Conservation (phyloP, 176 grass and related monocot species). For the Zizania latifolia region DNA sequence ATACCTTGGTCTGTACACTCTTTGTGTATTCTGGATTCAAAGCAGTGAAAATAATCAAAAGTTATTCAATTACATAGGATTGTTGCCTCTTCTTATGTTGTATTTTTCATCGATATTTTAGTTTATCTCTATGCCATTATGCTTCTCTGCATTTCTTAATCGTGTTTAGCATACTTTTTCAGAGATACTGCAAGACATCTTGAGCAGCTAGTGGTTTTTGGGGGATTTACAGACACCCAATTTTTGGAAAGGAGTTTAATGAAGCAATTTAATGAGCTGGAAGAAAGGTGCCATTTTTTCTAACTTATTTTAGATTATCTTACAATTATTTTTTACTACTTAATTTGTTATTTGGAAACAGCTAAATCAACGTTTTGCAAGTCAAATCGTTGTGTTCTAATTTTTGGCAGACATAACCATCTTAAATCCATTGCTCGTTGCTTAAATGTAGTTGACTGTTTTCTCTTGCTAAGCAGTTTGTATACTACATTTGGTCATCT, state of each 20-base stretch:
- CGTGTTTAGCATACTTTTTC: conserved; percentile 23
- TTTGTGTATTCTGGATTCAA: neutral
- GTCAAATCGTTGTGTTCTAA: conserved; percentile 11
- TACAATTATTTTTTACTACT: neutral
- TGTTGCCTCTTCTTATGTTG: neutral
- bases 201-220: conserved; percentile 73
- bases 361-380: neutral
- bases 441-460: neutral
- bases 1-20: neutral
- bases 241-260: conserved; percentile 78
- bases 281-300: conserved; percentile 58
- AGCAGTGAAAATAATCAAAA: neutral
- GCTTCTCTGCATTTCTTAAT: conserved; percentile 1
- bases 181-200: conserved; percentile 59
- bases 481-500: conserved; percentile 11
- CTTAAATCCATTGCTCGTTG: conserved; percentile 16
- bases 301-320: conserved; percentile 6
- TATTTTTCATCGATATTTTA: neutral
- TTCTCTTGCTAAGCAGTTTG: neutral
- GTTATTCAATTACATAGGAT: neutral
- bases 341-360: neutral
- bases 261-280: conserved; percentile 75
- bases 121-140: neutral
- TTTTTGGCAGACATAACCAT: conserved; percentile 1
- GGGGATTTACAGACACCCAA: conserved; percentile 69